Conservation (phyloP, 139 green algal genomes). For the Volvox reticuliferus region DNA sequence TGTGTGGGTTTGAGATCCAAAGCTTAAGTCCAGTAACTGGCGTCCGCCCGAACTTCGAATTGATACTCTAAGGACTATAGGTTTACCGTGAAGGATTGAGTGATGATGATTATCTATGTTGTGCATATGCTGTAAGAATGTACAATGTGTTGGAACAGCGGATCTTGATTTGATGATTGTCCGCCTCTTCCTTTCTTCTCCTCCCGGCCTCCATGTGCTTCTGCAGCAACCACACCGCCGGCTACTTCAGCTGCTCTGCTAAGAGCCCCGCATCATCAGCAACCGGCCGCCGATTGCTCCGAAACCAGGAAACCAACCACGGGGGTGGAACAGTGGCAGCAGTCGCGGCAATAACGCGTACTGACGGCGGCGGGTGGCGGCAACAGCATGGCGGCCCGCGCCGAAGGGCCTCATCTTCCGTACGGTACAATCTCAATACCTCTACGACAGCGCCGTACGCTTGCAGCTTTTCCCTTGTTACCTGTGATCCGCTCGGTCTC, state of each 20-base stretch:
- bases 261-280: neutral
- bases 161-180: too few species aligned
- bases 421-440: neutral
- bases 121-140: too few species aligned
- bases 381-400: neutral
- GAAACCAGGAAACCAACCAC: too few species aligned
- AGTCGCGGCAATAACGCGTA: neutral
- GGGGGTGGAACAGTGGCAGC: neutral
- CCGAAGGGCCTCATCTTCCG: neutral
- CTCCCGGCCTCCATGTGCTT: too few species aligned
- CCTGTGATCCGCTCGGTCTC: neutral
- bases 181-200: too few species aligned
- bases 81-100: too few species aligned
- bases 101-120: too few species aligned
- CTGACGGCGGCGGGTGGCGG: neutral
- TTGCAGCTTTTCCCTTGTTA: neutral
- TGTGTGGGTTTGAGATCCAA: too few species aligned
- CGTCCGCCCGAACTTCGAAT: too few species aligned
- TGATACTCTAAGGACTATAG: too few species aligned
- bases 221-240: neutral
- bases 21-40: too few species aligned
- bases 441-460: neutral
- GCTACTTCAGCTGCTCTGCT: neutral
- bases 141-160: too few species aligned
- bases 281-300: neutral